Conservation (phyloP, 768 basidiomycete species). For the Leccinum variicolor region DNA sequence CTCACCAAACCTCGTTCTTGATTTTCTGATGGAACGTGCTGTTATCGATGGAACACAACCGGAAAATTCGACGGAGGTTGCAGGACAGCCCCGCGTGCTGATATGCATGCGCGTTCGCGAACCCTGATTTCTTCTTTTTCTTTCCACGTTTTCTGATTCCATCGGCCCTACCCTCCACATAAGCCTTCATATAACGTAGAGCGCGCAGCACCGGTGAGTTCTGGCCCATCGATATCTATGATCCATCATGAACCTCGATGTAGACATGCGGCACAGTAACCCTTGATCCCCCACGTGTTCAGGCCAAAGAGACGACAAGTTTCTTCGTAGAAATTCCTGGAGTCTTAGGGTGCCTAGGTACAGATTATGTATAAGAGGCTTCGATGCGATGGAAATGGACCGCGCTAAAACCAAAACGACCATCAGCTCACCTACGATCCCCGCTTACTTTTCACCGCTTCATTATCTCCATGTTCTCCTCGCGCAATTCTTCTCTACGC, state of each 20-base stretch:
- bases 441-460: not conserved
- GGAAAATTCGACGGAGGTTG: no score
- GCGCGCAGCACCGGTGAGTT: not conserved
- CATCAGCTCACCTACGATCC: not conserved
- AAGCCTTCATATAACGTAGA: no score
- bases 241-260: not conserved
- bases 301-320: not conserved
- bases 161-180: not conserved
- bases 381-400: not conserved
- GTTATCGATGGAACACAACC: no score
- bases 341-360: not conserved
- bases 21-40: no score
- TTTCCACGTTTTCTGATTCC: not conserved
- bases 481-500: slow-evolving; percentile 4
- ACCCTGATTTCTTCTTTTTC: not conserved
- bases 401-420: not conserved
- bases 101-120: not conserved
- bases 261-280: not conserved
- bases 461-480: slow-evolving; percentile 2
- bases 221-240: not conserved
- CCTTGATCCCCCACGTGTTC: not conserved
- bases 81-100: no score
- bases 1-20: no score
- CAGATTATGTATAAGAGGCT: not conserved
- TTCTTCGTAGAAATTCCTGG: not conserved